Base-by-base conservation (phyloP, 2,329 filamentous ascomycete species). In the Bipolaris zeicola region DNA sequence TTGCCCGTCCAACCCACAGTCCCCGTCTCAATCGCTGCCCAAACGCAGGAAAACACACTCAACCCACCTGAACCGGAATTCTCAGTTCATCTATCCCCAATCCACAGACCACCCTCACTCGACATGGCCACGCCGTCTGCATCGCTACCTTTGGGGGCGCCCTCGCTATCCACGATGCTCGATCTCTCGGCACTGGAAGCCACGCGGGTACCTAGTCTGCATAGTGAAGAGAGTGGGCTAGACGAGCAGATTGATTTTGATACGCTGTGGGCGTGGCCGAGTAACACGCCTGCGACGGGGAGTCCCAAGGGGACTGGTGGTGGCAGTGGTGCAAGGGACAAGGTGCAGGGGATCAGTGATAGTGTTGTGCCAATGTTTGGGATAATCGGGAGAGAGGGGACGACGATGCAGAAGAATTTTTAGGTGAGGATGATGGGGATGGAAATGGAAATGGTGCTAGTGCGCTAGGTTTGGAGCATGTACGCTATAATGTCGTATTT, bases 241-340 rank as follows among this genome's bases (percentile, higher is more conserved):
- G 77, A 78, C 36, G 76, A 78, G 46, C 69, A 76, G 18, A 76
- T 79, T 50, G 76, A 79, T 20, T 78, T 79, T 38, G 76, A 78
- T 58, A 69, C 75, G 11, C 50, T 79, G 24, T 79, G 76, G 76
- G 70, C 69, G 5, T 78, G 76, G 76, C 76, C 75, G 22, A 73
- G 64, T 46, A 71, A 71, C 31, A 72, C 72, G 34, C 71, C 71
- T 26, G 72, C 67, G 4, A 61, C 69, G 48, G 73, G 68, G 11
- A 72, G 66, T 47, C 74, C 73, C 20, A 53, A 42, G 36, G 33
- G 33, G 2, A 49, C 47, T 50, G 61, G 45, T 7, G 63, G 60
- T 14, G 26, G 14, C 2, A 33, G 11, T 22, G 33, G 45, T 26
- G 22, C 48, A 20, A 71, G 66, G 48, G 71, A 73, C 44, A 64